These are phyloP conservation scores for Petrea volubilis DNA, from an alignment of 257 asterid species.

Conservation along the genomic window DNA sequence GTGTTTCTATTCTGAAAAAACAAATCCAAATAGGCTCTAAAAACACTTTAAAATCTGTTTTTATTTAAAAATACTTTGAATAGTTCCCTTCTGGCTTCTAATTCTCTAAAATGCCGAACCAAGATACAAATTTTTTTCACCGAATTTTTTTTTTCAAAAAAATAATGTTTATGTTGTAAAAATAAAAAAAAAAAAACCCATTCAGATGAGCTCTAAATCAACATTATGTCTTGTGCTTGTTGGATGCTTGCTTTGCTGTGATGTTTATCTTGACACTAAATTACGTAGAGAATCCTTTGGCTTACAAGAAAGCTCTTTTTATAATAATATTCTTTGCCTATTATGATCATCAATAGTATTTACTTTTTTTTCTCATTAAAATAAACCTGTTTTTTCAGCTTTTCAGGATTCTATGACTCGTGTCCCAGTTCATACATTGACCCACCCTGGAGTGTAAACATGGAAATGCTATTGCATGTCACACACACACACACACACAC, in stretches of 20 bases:
- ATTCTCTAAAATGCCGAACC: too few species aligned
- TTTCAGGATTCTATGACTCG: slow-evolving; percentile 1
- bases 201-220: not conserved
- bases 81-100: too few species aligned
- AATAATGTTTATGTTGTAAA: too few species aligned
- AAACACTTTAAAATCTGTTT: too few species aligned
- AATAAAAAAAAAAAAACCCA: too few species aligned
- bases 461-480: not conserved
- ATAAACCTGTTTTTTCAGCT: not conserved
- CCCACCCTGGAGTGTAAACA: not conserved
- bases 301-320: slow-evolving; percentile 8
- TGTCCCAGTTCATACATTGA: slow-evolving; percentile 1
- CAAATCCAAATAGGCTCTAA: too few species aligned
- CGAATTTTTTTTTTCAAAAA: too few species aligned
- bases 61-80: too few species aligned
- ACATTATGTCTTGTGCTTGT: not conserved
- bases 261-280: slow-evolving; percentile 9
- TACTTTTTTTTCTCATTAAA: not conserved
- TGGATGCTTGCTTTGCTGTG: slow-evolving; percentile 20
- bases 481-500: too few species aligned
- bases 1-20: too few species aligned
- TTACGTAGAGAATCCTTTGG: slow-evolving; percentile 1
- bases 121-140: too few species aligned
- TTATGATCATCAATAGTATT: not conserved
- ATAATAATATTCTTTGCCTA: slow-evolving; percentile 4